Conservation (phyloP, 257 asterid species). For the Scutellaria baicalensis region DNA sequence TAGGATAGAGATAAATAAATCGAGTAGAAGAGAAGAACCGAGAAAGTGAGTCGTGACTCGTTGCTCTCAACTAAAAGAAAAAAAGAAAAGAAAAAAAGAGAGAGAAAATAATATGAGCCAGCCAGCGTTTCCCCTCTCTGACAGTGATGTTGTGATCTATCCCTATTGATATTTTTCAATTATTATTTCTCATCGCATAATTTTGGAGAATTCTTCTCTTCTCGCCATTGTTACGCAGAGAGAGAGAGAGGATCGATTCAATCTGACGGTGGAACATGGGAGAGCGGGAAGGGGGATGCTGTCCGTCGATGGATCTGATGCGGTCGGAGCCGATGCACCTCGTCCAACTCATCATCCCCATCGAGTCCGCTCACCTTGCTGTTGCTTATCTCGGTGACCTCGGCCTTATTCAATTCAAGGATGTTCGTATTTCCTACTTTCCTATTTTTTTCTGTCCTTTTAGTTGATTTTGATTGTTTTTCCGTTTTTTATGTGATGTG, state of each 20-base stretch:
- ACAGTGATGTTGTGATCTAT: slow-evolving; percentile 34
- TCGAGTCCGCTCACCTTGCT: slow-evolving; percentile 84
- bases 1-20: not conserved
- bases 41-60: slow-evolving; percentile 25
- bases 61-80: slow-evolving; percentile 17
- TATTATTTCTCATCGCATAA: not conserved
- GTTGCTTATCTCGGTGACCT: slow-evolving; percentile 80
- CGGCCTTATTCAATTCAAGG: slow-evolving; percentile 87
- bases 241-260: slow-evolving; percentile 10
- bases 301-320: slow-evolving; percentile 97
- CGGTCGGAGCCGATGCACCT: slow-evolving; percentile 96
- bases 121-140: slow-evolving; percentile 24
- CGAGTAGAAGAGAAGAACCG: not conserved
- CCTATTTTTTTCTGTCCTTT: not conserved
- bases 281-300: slow-evolving; percentile 73
- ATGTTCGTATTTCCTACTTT: slow-evolving; percentile 31
- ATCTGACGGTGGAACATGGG: slow-evolving; percentile 49
- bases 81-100: not conserved
- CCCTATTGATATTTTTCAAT: slow-evolving; percentile 7
- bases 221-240: slow-evolving; percentile 15
- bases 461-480: not conserved
- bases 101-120: slow-evolving; percentile 24
- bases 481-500: slow-evolving; percentile 7
- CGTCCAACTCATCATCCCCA: slow-evolving; percentile 85
- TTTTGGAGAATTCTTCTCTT: not conserved